Percentiles rank a stretch among this genome's conserved stretches.
phyloP scores from a whole-genome alignment of 805 yeast genomes.

The Wickerhamiella musiphila region DNA sequence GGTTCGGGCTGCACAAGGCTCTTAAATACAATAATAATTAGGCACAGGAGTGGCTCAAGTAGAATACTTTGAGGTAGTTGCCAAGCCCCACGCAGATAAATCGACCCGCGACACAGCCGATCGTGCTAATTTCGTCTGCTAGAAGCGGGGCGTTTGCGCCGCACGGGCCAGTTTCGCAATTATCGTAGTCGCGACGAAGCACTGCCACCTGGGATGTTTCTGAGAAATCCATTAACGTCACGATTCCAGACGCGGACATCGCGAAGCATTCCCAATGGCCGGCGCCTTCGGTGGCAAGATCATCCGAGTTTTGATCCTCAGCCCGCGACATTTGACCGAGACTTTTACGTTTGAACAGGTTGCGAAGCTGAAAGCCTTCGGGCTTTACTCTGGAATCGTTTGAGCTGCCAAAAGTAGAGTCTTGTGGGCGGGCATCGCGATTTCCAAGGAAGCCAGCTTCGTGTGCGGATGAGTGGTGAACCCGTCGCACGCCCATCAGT shows the following conservation, averaged over 20 bases:
- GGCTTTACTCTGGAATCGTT: background rate
- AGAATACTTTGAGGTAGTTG: slow-evolving; percentile 50
- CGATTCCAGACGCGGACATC: slow-evolving; percentile 47
- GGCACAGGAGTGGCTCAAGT: slow-evolving; percentile 31
- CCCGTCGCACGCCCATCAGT: slow-evolving; percentile 47
- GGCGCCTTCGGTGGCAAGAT: slow-evolving; percentile 19
- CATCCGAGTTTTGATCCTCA: slow-evolving; percentile 20
- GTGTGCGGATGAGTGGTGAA: slow-evolving; percentile 19
- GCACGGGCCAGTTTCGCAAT: too few species aligned
- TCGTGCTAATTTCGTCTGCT: slow-evolving; percentile 41
- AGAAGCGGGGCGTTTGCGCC: slow-evolving; percentile 22
- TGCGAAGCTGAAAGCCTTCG: slow-evolving; percentile 7
- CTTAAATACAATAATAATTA: background rate
- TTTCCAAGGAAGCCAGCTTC: background rate
- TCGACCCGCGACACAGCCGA: slow-evolving; percentile 58
- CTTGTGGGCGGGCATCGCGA: background rate
- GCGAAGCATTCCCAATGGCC: slow-evolving; percentile 66
- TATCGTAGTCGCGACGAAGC: slow-evolving; percentile 4
- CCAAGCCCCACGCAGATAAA: slow-evolving; percentile 64
- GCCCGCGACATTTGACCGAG: background rate
- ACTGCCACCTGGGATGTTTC: slow-evolving; percentile 26
- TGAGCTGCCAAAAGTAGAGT: slow-evolving; percentile 2
- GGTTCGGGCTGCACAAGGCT: background rate
- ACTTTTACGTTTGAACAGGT: background rate
- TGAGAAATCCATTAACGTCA: slow-evolving; percentile 41